Percentiles rank a stretch among this genome's conserved stretches.
These are phyloP conservation scores for Kodamaea laetipori DNA, from an alignment of 805 yeast species.

Conservation along the genomic window DNA sequence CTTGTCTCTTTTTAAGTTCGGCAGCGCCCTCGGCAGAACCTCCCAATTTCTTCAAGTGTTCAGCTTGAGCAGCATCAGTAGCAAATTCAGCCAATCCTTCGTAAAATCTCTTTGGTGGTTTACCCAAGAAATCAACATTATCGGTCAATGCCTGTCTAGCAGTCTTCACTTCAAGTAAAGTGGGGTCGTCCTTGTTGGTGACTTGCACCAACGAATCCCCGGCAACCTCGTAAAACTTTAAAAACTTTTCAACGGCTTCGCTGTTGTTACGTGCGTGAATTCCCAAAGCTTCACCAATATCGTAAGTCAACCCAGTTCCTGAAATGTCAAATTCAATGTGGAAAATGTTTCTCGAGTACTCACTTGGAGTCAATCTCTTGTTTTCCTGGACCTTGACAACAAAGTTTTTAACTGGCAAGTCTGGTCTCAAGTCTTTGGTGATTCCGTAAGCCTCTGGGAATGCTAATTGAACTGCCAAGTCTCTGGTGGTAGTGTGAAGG, in stretches of 20 bases:
- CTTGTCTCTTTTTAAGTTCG: slow-evolving; percentile 81
- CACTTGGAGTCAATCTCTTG: slow-evolving; percentile 85
- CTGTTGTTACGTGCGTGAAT: slow-evolving; percentile 85
- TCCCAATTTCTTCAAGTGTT: slow-evolving; percentile 60
- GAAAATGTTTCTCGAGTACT: slow-evolving; percentile 93
- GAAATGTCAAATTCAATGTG: slow-evolving; percentile 91
- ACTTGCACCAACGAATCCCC: slow-evolving; percentile 69
- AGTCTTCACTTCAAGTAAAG: slow-evolving; percentile 70
- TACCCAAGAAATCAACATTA: slow-evolving; percentile 85
- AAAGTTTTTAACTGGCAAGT: slow-evolving; percentile 79
- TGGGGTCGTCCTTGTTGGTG: slow-evolving; percentile 64
- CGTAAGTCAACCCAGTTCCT: slow-evolving; percentile 88
- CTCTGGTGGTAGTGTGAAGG: slow-evolving; percentile 39
- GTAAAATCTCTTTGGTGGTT: slow-evolving; percentile 93
- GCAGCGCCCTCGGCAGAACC: slow-evolving; percentile 78
- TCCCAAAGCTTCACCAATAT: slow-evolving; percentile 96
- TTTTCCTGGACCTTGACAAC: slow-evolving; percentile 89
- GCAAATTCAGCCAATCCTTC: slow-evolving; percentile 79
- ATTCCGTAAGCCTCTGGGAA: slow-evolving; percentile 79
- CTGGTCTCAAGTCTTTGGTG: slow-evolving; percentile 75
- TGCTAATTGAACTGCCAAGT: slow-evolving; percentile 67
- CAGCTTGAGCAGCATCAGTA: slow-evolving; percentile 65
- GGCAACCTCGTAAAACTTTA: slow-evolving; percentile 68
- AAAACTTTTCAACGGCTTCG: slow-evolving; percentile 65
- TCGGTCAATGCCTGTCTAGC: slow-evolving; percentile 79